phyloP scores from a whole-genome alignment of 257 asterid genomes.

The Solanum peruvianum region DNA sequence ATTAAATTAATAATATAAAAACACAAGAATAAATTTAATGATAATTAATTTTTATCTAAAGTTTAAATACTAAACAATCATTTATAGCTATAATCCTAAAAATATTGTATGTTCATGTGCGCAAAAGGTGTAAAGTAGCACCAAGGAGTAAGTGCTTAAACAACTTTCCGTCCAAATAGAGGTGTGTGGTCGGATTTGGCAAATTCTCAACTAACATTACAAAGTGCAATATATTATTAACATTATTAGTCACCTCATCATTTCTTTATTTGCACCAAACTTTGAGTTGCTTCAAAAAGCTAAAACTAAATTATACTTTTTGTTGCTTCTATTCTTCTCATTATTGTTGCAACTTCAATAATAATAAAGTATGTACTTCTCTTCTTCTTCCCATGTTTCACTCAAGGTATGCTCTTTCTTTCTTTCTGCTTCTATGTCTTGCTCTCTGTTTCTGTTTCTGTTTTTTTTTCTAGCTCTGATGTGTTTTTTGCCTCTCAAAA shows the following conservation, averaged over 20 bases:
- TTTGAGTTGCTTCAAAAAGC: neutral
- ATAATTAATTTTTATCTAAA: neutral
- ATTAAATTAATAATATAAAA: too few species aligned
- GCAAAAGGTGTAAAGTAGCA: neutral
- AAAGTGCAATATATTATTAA: neutral
- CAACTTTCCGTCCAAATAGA: neutral
- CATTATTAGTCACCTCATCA: neutral
- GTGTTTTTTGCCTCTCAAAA: neutral
- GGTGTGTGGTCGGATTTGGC: neutral
- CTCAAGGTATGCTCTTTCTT: neutral
- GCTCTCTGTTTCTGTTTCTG: neutral
- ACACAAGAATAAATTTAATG: too few species aligned
- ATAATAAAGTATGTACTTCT: neutral
- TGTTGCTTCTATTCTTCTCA: neutral
- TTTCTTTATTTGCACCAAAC: neutral
- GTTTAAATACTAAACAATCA: too few species aligned
- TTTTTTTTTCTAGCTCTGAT: neutral
- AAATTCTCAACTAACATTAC: neutral
- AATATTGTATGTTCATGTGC: neutral
- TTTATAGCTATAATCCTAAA: too few species aligned
- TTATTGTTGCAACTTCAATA: neutral
- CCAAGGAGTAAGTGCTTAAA: neutral
- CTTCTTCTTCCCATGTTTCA: neutral
- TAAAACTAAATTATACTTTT: neutral
- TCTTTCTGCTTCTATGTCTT: neutral